Evolutionary conservation across 2,329 filamentous ascomycete genomes (phyloP).

Genomic region (Taxawa tesnikishii): DNA sequence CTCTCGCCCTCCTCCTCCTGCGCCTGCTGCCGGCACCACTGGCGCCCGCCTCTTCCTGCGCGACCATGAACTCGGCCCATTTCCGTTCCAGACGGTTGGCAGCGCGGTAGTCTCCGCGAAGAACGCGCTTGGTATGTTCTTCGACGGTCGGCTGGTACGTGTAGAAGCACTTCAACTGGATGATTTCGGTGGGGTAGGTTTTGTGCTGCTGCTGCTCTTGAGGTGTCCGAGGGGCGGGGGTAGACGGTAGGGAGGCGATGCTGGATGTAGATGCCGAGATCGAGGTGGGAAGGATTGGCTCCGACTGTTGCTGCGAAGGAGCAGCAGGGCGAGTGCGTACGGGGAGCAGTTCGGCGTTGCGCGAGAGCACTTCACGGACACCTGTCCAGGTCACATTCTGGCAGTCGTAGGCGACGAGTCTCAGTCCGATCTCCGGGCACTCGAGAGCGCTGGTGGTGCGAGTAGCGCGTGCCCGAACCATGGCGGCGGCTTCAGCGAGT

Average conservation of each 20-base stretch:
- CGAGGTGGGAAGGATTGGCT: neutral
- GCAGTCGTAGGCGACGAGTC: constrained; percentile 81
- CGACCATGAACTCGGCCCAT: constrained; percentile 92
- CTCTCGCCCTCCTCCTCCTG: constrained; percentile 63
- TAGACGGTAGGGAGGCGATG: no score
- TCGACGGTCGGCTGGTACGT: constrained; percentile 92
- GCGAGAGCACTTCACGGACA: constrained; percentile 70
- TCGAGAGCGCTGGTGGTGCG: constrained; percentile 25
- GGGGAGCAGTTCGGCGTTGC: constrained; percentile 66
- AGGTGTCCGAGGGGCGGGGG: constrained; percentile 2
- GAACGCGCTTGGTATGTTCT: constrained; percentile 78
- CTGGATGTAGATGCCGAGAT: constrained; percentile 1
- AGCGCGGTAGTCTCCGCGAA: constrained; percentile 61
- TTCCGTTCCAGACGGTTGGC: constrained; percentile 75
- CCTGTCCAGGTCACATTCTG: constrained; percentile 87
- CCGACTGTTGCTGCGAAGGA: neutral
- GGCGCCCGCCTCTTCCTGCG: constrained; percentile 69
- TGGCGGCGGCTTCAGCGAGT: constrained; percentile 72
- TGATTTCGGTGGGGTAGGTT: constrained; percentile 64
- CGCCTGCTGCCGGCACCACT: constrained; percentile 54
- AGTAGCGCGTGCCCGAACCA: constrained; percentile 49
- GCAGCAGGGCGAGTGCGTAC: neutral
- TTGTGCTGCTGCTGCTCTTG: constrained; percentile 13
- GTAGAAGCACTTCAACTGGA: constrained; percentile 86
- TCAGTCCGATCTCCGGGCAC: constrained; percentile 45